phyloP scores from a whole-genome alignment of 139 green algal genomes.

The Nannochloris sp. region DNA sequence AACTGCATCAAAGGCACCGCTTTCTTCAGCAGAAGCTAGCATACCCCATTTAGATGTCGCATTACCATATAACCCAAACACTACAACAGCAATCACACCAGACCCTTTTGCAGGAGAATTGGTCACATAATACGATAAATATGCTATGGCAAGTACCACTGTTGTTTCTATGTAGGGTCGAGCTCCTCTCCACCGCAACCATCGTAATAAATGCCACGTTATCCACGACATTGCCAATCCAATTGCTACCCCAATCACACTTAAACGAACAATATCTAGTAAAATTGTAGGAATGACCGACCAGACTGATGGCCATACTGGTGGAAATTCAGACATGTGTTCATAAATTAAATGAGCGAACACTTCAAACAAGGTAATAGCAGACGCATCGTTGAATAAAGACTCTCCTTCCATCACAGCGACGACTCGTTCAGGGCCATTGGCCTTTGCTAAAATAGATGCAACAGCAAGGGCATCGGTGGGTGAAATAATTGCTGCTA shows the following conservation, averaged over 20 bases:
- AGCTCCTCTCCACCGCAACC: conserved; percentile 42
- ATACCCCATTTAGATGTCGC: conserved; percentile 60
- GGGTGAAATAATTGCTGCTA: conserved; percentile 64
- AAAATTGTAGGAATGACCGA: conserved; percentile 18
- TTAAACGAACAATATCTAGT: conserved; percentile 16
- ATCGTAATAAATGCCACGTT: conserved; percentile 41
- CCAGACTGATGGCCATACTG: conserved; percentile 19
- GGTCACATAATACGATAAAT: conserved; percentile 73
- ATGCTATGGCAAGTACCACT: conserved; percentile 58
- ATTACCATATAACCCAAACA: conserved; percentile 79
- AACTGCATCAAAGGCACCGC: conserved; percentile 27
- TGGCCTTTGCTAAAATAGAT: conserved; percentile 42
- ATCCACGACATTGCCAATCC: conserved; percentile 45
- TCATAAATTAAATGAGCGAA: conserved; percentile 45
- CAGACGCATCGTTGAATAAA: conserved; percentile 76
- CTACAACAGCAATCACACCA: conserved; percentile 77
- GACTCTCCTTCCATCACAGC: conserved; percentile 76
- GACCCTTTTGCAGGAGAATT: conserved; percentile 37
- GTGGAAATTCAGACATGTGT: not conserved
- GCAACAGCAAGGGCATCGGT: conserved; percentile 76
- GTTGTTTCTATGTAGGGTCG: conserved; percentile 42
- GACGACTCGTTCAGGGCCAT: conserved; percentile 59
- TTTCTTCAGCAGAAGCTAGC: conserved; percentile 7
- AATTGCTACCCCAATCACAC: conserved; percentile 42
- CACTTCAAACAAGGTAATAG: conserved; percentile 76